Conservation (phyloP, 2,329 filamentous ascomycete genomes). For the Epichloe typhina region DNA sequence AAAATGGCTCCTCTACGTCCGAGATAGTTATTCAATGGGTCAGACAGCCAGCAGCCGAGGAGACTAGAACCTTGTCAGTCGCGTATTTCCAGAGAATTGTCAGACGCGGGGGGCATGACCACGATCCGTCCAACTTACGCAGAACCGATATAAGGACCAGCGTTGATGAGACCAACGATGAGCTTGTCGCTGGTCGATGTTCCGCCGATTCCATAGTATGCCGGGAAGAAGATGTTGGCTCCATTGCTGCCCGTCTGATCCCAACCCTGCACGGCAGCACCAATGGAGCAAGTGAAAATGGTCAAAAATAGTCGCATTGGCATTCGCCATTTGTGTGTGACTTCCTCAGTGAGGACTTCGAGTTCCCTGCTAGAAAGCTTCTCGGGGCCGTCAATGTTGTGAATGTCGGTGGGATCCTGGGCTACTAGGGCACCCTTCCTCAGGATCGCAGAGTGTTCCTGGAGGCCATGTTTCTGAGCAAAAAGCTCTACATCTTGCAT, state of each 20-base stretch:
- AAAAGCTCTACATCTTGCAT: slow-evolving; percentile 46
- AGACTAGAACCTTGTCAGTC: slow-evolving; percentile 15
- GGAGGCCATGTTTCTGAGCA: slow-evolving; percentile 44
- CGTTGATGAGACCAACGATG: slow-evolving; percentile 55
- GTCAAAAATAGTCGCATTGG: slow-evolving; percentile 51
- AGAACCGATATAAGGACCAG: slow-evolving; percentile 35
- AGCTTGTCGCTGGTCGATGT: slow-evolving; percentile 20
- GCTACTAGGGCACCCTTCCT: slow-evolving; percentile 44
- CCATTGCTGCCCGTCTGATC: slow-evolving; percentile 50
- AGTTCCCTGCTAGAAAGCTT: slow-evolving; percentile 45
- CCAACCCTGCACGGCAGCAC: slow-evolving; percentile 55
- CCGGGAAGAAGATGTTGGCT: slow-evolving; percentile 47
- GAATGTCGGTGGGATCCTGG: slow-evolving; percentile 41
- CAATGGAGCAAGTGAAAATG: slow-evolving; percentile 53
- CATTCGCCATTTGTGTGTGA: slow-evolving; percentile 52
- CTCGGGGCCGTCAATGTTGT: slow-evolving; percentile 38
- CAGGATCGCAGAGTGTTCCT: slow-evolving; percentile 42
- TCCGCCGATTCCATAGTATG: slow-evolving; percentile 25
- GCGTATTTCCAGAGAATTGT: not conserved
- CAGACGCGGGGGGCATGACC: not conserved
- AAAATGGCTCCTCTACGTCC: slow-evolving; percentile 46
- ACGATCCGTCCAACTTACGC: slow-evolving; percentile 15
- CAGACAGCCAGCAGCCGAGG: slow-evolving; percentile 50
- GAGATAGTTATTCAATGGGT: slow-evolving; percentile 39
- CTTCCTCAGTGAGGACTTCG: slow-evolving; percentile 43